These are phyloP conservation scores for Microcera coccophila DNA, from an alignment of 2,329 filamentous ascomycete species.

Conservation along the genomic window DNA sequence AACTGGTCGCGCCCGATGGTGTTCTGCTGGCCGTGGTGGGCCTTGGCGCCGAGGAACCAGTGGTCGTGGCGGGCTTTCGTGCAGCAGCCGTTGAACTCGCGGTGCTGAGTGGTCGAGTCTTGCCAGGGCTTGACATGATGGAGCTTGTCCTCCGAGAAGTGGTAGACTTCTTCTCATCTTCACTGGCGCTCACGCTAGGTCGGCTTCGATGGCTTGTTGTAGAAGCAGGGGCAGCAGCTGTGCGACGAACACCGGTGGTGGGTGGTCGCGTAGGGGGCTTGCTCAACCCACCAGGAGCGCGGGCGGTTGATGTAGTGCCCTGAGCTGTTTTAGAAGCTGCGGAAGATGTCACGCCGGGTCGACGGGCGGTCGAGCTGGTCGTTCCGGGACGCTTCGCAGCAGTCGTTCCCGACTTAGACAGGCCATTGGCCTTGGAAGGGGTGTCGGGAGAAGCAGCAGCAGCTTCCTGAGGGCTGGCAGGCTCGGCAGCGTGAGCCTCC, in stretches of 20 bases:
- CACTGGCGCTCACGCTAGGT: conserved; percentile 47
- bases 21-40: conserved; percentile 32
- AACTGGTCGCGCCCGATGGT: conserved; percentile 22
- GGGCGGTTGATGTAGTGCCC: conserved; percentile 31
- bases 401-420: conserved; percentile 28
- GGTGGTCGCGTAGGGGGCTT: conserved; percentile 48
- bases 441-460: conserved; percentile 33
- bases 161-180: conserved; percentile 48
- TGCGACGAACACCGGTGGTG: conserved; percentile 31
- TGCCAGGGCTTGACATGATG: conserved; percentile 38
- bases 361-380: conserved; percentile 32
- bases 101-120: conserved; percentile 33
- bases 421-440: conserved; percentile 31
- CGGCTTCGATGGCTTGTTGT: conserved; percentile 43
- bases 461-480: conserved; percentile 25
- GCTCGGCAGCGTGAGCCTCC: conserved; percentile 32
- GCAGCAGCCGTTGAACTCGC: conserved; percentile 29
- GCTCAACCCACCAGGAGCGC: conserved; percentile 39
- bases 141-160: conserved; percentile 42
- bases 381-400: conserved; percentile 36
- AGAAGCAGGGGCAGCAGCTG: conserved; percentile 34
- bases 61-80: conserved; percentile 33
- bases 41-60: conserved; percentile 34
- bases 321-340: conserved; percentile 24
- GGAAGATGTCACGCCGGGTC: conserved; percentile 28